Conservation (phyloP, 768 basidiomycete species). For the Dictyophora rubrovolvata region DNA sequence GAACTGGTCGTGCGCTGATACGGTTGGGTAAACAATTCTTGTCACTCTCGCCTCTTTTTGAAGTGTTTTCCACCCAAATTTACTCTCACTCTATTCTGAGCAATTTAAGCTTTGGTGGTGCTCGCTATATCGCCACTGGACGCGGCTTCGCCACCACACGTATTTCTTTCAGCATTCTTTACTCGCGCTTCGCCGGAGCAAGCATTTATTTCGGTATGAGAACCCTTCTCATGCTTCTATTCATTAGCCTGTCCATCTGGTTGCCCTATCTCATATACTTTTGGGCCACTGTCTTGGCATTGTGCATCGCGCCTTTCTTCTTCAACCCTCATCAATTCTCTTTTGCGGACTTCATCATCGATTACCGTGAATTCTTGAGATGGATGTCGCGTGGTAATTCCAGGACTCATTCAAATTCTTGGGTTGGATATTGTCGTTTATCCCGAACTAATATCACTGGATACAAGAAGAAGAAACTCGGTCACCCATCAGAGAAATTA, state of each 20-base stretch:
- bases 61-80: constrained; percentile 98
- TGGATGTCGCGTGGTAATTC: constrained; percentile 99
- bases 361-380: constrained; percentile 94
- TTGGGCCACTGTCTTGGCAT: constrained; percentile 92
- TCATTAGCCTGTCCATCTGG: constrained; percentile 86
- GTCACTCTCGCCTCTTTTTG: constrained; percentile 94
- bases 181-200: constrained; percentile 98
- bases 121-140: constrained; percentile 97
- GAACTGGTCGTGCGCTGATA: constrained; percentile 87
- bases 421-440: constrained; percentile 98
- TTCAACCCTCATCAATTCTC: constrained; percentile 99
- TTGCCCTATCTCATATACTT: constrained; percentile 95
- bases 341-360: constrained; percentile 93
- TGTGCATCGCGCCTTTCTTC: constrained; percentile 94
- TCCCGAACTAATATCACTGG: constrained; percentile 97
- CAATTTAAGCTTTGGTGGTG: constrained; percentile 96
- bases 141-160: constrained; percentile 98
- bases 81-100: constrained; percentile 95
- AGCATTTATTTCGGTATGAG: constrained; percentile 99
- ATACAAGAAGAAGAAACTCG: constrained; percentile 98
- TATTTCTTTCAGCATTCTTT: constrained; percentile 91
- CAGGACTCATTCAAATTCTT: constrained; percentile 90
- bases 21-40: constrained; percentile 95
- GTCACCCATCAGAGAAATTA: constrained; percentile 94
- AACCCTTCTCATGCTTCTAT: constrained; percentile 81